Percentiles rank a stretch among this genome's conserved stretches.
phyloP scores from a whole-genome alignment of 176 grass and related monocot species.

The Bonia amplexicaulis region DNA sequence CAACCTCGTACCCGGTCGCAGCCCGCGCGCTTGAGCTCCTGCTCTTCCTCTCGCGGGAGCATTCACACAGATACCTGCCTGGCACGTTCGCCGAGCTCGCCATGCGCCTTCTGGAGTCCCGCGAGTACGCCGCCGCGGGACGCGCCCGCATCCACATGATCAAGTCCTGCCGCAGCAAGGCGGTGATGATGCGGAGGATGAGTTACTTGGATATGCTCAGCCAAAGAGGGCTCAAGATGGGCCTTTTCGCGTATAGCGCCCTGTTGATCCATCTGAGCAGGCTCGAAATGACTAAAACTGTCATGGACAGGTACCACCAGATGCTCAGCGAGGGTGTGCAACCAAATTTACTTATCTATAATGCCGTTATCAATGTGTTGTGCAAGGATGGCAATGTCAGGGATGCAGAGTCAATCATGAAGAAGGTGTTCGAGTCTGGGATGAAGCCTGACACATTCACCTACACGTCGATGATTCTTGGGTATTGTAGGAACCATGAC shows the following conservation, averaged over 20 bases:
- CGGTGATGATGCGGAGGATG: background rate
- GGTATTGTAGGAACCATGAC: conserved; percentile 40
- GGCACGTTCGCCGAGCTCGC: conserved; percentile 4
- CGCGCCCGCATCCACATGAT: conserved; percentile 16
- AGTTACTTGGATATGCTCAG: background rate
- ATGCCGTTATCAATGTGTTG: conserved; percentile 17
- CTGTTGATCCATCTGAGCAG: conserved; percentile 12
- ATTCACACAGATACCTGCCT: conserved; percentile 13
- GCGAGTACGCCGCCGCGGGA: background rate
- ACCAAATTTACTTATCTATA: conserved; percentile 31
- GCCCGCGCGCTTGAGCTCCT: background rate
- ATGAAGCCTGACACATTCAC: conserved; percentile 46
- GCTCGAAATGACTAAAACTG: background rate
- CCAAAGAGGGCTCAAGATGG: background rate
- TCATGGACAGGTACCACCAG: conserved; percentile 18
- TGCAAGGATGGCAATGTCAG: conserved; percentile 42
- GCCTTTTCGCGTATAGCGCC: background rate
- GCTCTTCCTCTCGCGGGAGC: conserved; percentile 1
- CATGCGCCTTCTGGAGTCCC: background rate
- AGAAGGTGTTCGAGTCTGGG: conserved; percentile 26
- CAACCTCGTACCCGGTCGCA: background rate
- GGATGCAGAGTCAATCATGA: conserved; percentile 42
- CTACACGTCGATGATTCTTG: conserved; percentile 58
- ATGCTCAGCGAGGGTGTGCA: background rate
- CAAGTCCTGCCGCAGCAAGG: background rate